Percentiles rank a stretch among this genome's conserved stretches.
phyloP scores from a whole-genome alignment of 192 early-diverging fungal species.

The Podila epicladia region DNA sequence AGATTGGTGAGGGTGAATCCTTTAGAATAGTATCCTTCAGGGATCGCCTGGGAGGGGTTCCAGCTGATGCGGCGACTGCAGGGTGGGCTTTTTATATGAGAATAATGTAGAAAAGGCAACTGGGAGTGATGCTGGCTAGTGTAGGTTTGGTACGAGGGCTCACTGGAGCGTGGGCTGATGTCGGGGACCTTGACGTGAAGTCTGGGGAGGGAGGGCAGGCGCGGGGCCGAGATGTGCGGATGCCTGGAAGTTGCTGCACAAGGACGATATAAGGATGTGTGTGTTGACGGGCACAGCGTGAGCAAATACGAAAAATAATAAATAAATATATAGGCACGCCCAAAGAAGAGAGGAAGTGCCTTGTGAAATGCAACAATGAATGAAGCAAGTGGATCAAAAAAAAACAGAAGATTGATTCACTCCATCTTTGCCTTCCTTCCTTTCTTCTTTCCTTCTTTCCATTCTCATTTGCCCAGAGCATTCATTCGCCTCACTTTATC shows the following conservation, averaged over 20 bases:
- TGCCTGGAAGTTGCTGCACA: not conserved
- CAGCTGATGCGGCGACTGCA: conserved; percentile 24
- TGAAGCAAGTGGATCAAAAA: no score
- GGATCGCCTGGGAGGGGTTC: conserved; percentile 46
- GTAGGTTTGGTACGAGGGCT: not conserved
- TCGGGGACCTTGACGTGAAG: conserved; percentile 30
- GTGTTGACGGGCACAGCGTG: not conserved
- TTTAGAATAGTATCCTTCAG: conserved; percentile 40
- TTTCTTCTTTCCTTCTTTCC: no score
- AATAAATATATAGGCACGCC: no score
- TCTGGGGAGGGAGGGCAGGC: conserved; percentile 20
- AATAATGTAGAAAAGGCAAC: not conserved
- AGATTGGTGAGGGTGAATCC: conserved; percentile 45
- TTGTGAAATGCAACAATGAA: no score
- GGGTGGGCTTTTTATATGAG: not conserved
- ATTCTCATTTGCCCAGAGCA: no score
- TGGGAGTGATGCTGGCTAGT: not conserved
- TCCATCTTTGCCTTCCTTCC: no score
- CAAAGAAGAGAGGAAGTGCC: no score
- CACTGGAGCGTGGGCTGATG: conserved; percentile 2
- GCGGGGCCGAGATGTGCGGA: conserved; percentile 18
- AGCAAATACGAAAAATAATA: no score
- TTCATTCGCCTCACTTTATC: no score
- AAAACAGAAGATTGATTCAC: no score
- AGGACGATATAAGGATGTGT: not conserved